A percentile compares a stretch with the other conserved stretches of the same genome.
Conservation (phyloP, 2,329 filamentous ascomycete species). For the Neodidymelliopsis sp. region DNA sequence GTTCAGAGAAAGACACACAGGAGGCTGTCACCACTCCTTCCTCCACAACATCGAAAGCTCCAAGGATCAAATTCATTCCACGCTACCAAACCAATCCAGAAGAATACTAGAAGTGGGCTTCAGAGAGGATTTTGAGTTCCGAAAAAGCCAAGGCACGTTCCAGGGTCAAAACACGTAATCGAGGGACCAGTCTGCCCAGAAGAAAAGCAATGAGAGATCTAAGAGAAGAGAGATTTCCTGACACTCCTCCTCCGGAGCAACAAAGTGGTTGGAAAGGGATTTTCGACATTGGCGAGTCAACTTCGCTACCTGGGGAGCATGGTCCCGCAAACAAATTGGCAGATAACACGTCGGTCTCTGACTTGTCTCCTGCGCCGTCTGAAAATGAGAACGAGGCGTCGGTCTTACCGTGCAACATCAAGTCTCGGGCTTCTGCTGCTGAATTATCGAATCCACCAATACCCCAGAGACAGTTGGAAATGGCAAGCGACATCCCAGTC, state of each 20-base stretch:
- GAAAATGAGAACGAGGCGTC: no score
- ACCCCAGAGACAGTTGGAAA: not conserved
- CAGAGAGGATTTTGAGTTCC: no score
- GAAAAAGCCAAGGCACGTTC: not conserved
- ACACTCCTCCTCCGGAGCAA: not conserved
- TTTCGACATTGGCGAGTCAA: not conserved
- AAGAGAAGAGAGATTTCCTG: not conserved
- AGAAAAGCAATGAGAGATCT: not conserved
- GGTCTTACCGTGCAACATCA: no score
- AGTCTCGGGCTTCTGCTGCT: no score
- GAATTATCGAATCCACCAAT: not conserved
- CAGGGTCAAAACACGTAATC: not conserved
- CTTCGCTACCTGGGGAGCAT: not conserved
- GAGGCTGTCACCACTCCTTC: not conserved
- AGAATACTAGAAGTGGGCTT: constrained; percentile 9
- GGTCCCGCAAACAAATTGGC: not conserved
- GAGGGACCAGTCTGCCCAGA: not conserved
- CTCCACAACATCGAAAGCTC: not conserved
- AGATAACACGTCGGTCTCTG: not conserved
- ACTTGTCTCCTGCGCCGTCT: not conserved
- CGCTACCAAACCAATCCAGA: not conserved
- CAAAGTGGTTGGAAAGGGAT: not conserved
- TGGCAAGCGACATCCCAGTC: not conserved
- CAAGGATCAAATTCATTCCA: not conserved
- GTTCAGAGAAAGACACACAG: not conserved